These are phyloP conservation scores for Thoreauomyces humboldtii DNA, from an alignment of 192 early-diverging fungal genomes.

Conservation along the genomic window DNA sequence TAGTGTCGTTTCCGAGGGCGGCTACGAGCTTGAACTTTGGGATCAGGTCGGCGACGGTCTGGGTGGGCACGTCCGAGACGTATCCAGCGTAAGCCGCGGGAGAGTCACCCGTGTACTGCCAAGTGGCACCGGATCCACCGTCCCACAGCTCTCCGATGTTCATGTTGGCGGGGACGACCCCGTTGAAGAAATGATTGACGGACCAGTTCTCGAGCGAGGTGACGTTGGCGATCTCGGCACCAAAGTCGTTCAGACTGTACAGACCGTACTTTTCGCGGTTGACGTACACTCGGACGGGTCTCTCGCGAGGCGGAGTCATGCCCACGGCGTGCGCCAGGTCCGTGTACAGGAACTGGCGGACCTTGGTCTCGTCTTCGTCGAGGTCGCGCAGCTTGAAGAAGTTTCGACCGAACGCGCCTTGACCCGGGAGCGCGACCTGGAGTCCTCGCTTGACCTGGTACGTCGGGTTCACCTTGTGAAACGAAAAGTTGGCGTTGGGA, in stretches of 20 bases:
- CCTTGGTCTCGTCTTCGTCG: background rate
- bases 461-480: background rate
- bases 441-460: background rate
- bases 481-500: background rate
- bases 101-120: background rate
- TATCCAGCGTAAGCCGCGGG: background rate
- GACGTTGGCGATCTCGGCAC: background rate
- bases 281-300: background rate
- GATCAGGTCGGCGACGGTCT: background rate
- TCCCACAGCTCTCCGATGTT: background rate
- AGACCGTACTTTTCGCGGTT: background rate
- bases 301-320: background rate
- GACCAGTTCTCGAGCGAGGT: background rate
- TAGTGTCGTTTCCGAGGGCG: background rate
- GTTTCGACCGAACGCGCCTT: background rate
- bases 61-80: background rate
- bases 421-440: background rate
- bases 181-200: background rate
- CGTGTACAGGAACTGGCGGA: background rate
- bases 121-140: background rate
- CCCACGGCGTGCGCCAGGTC: background rate
- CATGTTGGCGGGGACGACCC: background rate
- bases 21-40: background rate
- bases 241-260: background rate
- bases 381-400: constrained; percentile 1